Conservation (phyloP, 2,329 filamentous ascomycete genomes). For the Diaporthe batatas region DNA sequence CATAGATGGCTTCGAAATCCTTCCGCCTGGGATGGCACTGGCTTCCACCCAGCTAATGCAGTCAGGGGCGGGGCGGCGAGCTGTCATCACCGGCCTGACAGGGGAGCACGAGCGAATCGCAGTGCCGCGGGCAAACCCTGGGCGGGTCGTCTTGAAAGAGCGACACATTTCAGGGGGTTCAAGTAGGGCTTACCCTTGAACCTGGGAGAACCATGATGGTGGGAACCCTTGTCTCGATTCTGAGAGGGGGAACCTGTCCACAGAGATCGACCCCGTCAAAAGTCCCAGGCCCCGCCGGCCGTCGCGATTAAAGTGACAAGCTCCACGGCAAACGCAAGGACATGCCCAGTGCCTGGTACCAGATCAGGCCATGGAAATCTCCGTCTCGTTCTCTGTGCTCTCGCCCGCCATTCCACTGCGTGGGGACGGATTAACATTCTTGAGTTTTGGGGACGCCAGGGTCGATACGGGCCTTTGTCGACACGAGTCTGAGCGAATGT, state of each 20-base stretch:
- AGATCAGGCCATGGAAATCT: conserved; percentile 31
- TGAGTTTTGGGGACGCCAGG: conserved; percentile 7
- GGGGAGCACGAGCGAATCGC: conserved; percentile 36
- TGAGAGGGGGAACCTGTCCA: conserved; percentile 19
- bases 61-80: conserved; percentile 38
- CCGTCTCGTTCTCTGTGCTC: conserved; percentile 19
- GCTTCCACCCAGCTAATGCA: conserved; percentile 39
- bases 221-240: conserved; percentile 36
- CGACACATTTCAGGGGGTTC: conserved; percentile 22
- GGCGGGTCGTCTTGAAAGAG: conserved; percentile 20
- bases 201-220: conserved; percentile 32
- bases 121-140: conserved; percentile 1
- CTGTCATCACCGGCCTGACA: conserved; percentile 41
- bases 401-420: conserved; percentile 21
- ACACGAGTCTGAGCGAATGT: conserved; percentile 27
- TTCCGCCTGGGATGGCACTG: conserved; percentile 31
- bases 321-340: conserved; percentile 30
- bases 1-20: conserved; percentile 37
- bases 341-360: conserved; percentile 17
- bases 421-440: background rate
- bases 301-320: conserved; percentile 40
- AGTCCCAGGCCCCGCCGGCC: conserved; percentile 20
- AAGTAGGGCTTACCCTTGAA: conserved; percentile 28
- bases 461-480: conserved; percentile 18
- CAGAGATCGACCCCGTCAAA: conserved; percentile 28